Percentiles rank a stretch among this genome's conserved stretches.
Evolutionary conservation across 768 basidiomycete genomes (phyloP).

Genomic region (Dictyophora rubrovolvata): DNA sequence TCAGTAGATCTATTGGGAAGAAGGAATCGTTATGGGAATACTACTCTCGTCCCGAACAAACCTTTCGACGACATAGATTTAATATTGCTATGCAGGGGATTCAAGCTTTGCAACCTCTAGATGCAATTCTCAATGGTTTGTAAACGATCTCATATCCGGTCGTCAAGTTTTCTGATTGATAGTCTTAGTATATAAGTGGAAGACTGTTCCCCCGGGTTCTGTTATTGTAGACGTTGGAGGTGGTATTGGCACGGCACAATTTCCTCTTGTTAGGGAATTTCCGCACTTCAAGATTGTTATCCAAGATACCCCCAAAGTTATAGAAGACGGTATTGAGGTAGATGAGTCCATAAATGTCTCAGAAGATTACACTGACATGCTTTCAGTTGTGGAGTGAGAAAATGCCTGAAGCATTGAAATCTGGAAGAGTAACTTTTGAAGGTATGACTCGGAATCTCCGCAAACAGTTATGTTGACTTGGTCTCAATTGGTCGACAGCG

Average conservation of each 20-base stretch:
- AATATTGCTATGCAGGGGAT: slow-evolving; percentile 15
- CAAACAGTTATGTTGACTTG: not conserved
- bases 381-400: not conserved
- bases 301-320: slow-evolving; percentile 14
- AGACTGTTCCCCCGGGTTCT: slow-evolving; percentile 9
- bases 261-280: slow-evolving; percentile 7
- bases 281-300: slow-evolving; percentile 12
- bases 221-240: slow-evolving; percentile 18
- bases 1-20: slow-evolving; percentile 13
- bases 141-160: not conserved
- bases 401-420: slow-evolving; percentile 1
- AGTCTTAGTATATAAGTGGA: slow-evolving; percentile 16
- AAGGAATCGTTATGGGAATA: slow-evolving; percentile 11
- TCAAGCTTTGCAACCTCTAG: slow-evolving; percentile 12
- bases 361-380: not conserved
- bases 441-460: too few relatives aligned
- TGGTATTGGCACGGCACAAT: slow-evolving; percentile 12
- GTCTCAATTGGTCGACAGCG: not conserved
- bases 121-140: slow-evolving; percentile 15
- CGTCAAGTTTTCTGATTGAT: not conserved
- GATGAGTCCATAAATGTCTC: not conserved
- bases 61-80: slow-evolving; percentile 12
- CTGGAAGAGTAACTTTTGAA: not conserved
- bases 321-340: slow-evolving; percentile 9
- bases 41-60: slow-evolving; percentile 9